A percentile compares a stretch with the other conserved stretches of the same genome.
Conservation (phyloP, 805 yeast species). For the Candida glaebosa region DNA sequence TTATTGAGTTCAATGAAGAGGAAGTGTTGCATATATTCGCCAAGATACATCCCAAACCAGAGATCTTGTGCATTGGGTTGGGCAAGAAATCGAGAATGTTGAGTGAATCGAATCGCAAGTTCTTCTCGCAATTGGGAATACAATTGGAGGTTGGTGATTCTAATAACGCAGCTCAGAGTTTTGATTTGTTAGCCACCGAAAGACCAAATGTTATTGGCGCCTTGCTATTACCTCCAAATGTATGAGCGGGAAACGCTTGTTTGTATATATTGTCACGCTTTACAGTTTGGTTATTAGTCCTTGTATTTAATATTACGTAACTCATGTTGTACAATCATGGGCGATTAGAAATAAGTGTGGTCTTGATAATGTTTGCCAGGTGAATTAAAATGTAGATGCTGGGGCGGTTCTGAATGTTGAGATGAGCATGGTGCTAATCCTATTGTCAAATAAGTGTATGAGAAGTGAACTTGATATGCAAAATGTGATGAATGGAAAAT, state of each 20-base stretch:
- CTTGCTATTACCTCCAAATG: conserved; percentile 64
- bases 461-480: conserved; percentile 1
- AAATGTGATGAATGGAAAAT: background rate
- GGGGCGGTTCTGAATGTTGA: too few relatives aligned
- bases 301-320: background rate
- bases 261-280: background rate
- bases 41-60: conserved; percentile 72
- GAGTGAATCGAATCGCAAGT: conserved; percentile 49
- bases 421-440: too few relatives aligned
- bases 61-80: conserved; percentile 66
- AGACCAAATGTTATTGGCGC: conserved; percentile 75
- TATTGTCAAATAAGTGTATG: too few relatives aligned
- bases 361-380: too few relatives aligned
- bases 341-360: too few relatives aligned
- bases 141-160: conserved; percentile 66
- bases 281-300: background rate
- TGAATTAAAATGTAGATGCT: background rate
- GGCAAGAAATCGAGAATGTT: conserved; percentile 64
- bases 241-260: conserved; percentile 22
- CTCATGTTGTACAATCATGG: too few relatives aligned
- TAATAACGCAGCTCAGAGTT: conserved; percentile 61
- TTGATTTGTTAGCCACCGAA: conserved; percentile 75
- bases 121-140: conserved; percentile 59
- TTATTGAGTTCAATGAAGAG: conserved; percentile 47
- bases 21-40: conserved; percentile 47